These are phyloP conservation scores for Talaromyces marneffei DNA, from an alignment of 2,329 filamentous ascomycete species.

Conservation along the genomic window DNA sequence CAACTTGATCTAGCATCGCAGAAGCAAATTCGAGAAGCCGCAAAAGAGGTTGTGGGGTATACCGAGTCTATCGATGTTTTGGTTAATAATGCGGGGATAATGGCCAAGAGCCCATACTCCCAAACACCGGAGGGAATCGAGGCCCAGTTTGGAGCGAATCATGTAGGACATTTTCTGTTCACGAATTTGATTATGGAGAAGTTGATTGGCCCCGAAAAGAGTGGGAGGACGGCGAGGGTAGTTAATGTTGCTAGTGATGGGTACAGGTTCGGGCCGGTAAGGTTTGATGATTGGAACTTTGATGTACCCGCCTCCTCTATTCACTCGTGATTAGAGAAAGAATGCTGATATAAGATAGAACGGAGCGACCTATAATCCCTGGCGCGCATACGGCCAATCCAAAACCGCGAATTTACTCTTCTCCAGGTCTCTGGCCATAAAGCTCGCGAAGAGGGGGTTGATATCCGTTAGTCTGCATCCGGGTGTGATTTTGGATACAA, in stretches of 20 bases:
- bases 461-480: conserved; percentile 13
- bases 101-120: conserved; percentile 25
- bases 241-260: conserved; percentile 45
- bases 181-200: conserved; percentile 36
- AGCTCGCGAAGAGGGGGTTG: conserved; percentile 4
- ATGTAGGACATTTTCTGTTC: conserved; percentile 37
- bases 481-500: conserved; percentile 1
- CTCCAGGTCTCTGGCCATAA: conserved; percentile 11
- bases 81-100: conserved; percentile 42
- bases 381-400: conserved; percentile 38
- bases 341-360: conserved; percentile 13
- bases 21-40: conserved; percentile 27
- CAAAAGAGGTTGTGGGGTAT: conserved; percentile 25
- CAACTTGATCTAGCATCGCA: conserved; percentile 32
- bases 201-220: conserved; percentile 19
- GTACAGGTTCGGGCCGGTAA: conserved; percentile 38
- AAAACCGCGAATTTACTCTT: conserved; percentile 16
- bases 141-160: conserved; percentile 34
- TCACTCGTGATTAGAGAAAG: not conserved
- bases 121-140: conserved; percentile 35
- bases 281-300: conserved; percentile 44
- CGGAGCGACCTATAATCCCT: conserved; percentile 27
- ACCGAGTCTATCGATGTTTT: conserved; percentile 34
- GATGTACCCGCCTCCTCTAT: conserved; percentile 21
- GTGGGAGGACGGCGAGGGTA: conserved; percentile 26